Base-by-base conservation (phyloP, 2,329 filamentous ascomycete species). In the Calonectria montana region DNA sequence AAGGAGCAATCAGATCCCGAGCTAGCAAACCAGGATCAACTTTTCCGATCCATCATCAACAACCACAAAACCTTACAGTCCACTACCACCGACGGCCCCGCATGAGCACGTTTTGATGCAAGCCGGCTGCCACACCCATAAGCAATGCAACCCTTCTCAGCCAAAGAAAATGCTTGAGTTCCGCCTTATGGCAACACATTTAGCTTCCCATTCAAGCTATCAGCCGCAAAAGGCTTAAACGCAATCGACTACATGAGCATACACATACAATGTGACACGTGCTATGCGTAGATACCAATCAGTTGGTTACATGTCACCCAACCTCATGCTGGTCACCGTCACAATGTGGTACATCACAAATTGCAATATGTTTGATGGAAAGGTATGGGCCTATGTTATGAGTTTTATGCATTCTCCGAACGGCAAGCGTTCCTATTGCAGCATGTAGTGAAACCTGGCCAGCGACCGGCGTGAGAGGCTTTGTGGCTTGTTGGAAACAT, bases 41-140 rank as follows among this genome's bases (percentile, higher is more conserved):
- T 86, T 72, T 80, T 88, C 15, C 84, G 84, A 79, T 81, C 84
- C 55, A 83, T 88, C 72, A 82, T 88, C 61, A 83, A 85, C 65
- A 86, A 85, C 72, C 84, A 86, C 73, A 82, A 82, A 16, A 80
- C 75, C 1, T 70, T 81, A 47, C 70, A 21, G 47, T 59, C 41
- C 50, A 29, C 71, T 41, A 16, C 55, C 64, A 73, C 59, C 47
- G 62, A 74, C 66, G 47, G 63, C 70, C 64, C 70, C 55, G 69
- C 57, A 57, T 67, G 70, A 64, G 48, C 39, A 55, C 59, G 43
- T 41, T 70, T 53, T 35, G 50, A 47, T 67, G 76, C 71, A 71
- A 59, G 53, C 53, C 41, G 27, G 43, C 50, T 45, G 37, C 27
- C 68, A 62, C 62, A 50, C 27, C 69, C 50, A 57, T 67, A 65